These are phyloP conservation scores for Cruciata laevipes DNA, from an alignment of 257 asterid genomes.

Conservation along the genomic window DNA sequence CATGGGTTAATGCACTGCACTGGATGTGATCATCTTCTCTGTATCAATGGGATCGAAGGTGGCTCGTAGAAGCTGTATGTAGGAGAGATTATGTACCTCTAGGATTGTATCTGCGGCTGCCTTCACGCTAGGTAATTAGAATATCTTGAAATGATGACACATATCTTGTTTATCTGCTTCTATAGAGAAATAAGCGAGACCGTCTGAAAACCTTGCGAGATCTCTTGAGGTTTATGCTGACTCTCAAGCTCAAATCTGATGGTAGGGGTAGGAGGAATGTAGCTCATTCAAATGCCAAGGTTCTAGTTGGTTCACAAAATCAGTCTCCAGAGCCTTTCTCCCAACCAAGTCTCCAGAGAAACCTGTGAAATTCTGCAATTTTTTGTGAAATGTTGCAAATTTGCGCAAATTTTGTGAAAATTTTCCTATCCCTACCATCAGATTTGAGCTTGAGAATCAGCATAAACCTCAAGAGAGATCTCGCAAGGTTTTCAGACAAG, in stretches of 20 bases:
- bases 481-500: too few relatives aligned
- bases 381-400: slow-evolving; percentile 53
- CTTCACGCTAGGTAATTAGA: slow-evolving; percentile 51
- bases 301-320: slow-evolving; percentile 20
- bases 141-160: background rate
- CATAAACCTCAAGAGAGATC: too few relatives aligned
- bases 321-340: slow-evolving; percentile 22
- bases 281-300: slow-evolving; percentile 1
- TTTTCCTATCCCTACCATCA: too few relatives aligned
- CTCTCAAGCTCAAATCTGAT: slow-evolving; percentile 34
- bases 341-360: slow-evolving; percentile 26
- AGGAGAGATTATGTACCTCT: slow-evolving; percentile 68
- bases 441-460: too few relatives aligned
- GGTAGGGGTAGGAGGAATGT: slow-evolving; percentile 13
- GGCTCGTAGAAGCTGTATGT: slow-evolving; percentile 60
- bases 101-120: slow-evolving; percentile 71
- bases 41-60: slow-evolving; percentile 77
- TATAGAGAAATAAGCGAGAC: slow-evolving; percentile 56
- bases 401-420: too few relatives aligned
- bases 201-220: slow-evolving; percentile 48
- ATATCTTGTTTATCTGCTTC: slow-evolving; percentile 20
- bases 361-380: slow-evolving; percentile 46
- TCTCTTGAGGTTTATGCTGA: slow-evolving; percentile 63
- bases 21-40: slow-evolving; percentile 72
- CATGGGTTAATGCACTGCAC: slow-evolving; percentile 50